Evolutionary conservation across 139 green algal species (phyloP).

Genomic region (Micractinium conductrix): DNA sequence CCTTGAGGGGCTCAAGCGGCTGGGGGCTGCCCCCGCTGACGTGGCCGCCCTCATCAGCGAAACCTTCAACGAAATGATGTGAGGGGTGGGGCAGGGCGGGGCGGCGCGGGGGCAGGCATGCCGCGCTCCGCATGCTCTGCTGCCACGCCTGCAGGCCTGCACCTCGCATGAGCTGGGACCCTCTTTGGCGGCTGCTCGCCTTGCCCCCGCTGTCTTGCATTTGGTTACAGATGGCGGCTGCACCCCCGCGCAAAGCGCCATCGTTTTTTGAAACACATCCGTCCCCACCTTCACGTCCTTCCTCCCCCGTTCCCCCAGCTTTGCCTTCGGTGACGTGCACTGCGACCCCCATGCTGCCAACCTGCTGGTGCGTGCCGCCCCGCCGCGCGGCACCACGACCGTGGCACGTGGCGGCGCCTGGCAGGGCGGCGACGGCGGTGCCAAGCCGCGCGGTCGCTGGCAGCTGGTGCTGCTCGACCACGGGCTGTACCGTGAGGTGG

Average conservation of each 20-base stretch:
- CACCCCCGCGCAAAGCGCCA: too few species aligned
- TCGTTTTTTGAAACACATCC: too few species aligned
- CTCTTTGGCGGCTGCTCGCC: too few species aligned
- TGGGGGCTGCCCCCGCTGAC: constrained; percentile 29
- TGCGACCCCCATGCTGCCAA: constrained; percentile 65
- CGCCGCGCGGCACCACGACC: not conserved
- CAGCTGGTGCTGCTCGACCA: constrained; percentile 93
- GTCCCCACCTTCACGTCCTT: too few species aligned
- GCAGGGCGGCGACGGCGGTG: constrained; percentile 5
- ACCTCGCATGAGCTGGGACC: too few species aligned
- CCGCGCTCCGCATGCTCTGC: too few species aligned
- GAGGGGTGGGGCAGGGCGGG: too few species aligned
- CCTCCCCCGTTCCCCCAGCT: constrained; percentile 37
- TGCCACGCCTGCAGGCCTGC: too few species aligned
- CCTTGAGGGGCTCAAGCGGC: constrained; percentile 46
- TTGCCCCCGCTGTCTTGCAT: too few species aligned
- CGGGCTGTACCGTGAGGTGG: constrained; percentile 84
- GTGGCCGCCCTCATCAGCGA: constrained; percentile 75
- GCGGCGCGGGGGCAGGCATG: too few species aligned
- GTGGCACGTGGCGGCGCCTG: not conserved
- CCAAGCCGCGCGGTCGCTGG: constrained; percentile 22
- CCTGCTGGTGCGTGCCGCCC: constrained; percentile 64
- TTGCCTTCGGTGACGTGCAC: constrained; percentile 83
- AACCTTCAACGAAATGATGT: constrained; percentile 89
- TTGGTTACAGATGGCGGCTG: too few species aligned